Conservation (phyloP, 805 yeast genomes). For the Wickerhamiella occidentalis region DNA sequence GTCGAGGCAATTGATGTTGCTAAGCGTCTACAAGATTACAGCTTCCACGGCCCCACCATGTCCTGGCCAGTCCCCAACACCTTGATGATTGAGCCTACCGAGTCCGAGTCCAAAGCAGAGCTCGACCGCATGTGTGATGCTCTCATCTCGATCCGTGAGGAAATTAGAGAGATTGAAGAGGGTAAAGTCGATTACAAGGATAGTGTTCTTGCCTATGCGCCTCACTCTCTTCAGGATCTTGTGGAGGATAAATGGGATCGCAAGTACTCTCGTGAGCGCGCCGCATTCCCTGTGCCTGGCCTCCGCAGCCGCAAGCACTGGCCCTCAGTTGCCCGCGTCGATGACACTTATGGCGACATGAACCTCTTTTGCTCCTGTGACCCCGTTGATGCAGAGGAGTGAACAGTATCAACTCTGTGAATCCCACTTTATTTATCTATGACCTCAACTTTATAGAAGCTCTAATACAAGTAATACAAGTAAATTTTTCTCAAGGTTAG, state of each 20-base stretch:
- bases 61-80: conserved; percentile 98
- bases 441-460: conserved; percentile 1
- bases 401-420: background rate
- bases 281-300: conserved; percentile 80
- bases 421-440: conserved; percentile 3
- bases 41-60: conserved; percentile 98
- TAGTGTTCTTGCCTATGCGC: conserved; percentile 71
- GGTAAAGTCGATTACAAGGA: conserved; percentile 51
- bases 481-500: too few relatives aligned
- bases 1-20: conserved; percentile 95
- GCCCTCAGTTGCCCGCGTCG: conserved; percentile 90
- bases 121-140: conserved; percentile 84
- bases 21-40: conserved; percentile 92
- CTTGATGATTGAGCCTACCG: conserved; percentile 96
- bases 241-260: conserved; percentile 67
- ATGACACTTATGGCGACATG: conserved; percentile 90
- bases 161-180: conserved; percentile 59
- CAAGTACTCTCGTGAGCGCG: conserved; percentile 84
- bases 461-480: too few relatives aligned
- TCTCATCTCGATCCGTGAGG: conserved; percentile 67
- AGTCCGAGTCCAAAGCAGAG: conserved; percentile 79
- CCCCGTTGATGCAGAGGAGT: conserved; percentile 18
- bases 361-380: conserved; percentile 83
- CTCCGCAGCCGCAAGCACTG: conserved; percentile 72
- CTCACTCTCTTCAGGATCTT: conserved; percentile 78